Percentiles rank a stretch among this genome's conserved stretches.
Conservation (phyloP, 352 stramenopile species). For the Halophytophthora polymorphica region DNA sequence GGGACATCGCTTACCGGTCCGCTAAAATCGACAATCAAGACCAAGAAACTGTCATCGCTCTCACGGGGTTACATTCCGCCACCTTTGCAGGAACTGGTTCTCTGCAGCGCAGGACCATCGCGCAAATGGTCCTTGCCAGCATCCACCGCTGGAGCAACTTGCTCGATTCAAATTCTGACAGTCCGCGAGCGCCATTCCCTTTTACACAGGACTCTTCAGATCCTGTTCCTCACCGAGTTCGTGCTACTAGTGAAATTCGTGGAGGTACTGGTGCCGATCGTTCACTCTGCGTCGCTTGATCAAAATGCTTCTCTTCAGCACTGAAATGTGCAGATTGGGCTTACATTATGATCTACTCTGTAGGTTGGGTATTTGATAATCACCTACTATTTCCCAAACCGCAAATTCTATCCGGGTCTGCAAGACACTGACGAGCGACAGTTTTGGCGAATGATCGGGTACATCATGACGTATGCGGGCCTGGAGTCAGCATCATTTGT, state of each 20-base stretch:
- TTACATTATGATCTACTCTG: too few relatives aligned
- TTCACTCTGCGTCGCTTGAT: slow-evolving; percentile 29
- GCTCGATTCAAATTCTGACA: slow-evolving; percentile 1
- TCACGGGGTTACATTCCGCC: too few relatives aligned
- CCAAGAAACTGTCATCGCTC: too few relatives aligned
- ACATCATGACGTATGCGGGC: slow-evolving; percentile 14
- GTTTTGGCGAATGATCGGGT: slow-evolving; percentile 2
- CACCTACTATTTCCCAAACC: slow-evolving; percentile 18
- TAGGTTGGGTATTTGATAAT: slow-evolving; percentile 18
- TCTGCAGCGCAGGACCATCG: too few relatives aligned
- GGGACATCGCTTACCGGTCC: too few relatives aligned
- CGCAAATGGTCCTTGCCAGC: too few relatives aligned
- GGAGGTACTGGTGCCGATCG: slow-evolving; percentile 26
- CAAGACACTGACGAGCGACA: not conserved
- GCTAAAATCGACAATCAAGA: too few relatives aligned
- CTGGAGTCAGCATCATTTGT: slow-evolving; percentile 9
- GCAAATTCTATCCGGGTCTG: slow-evolving; percentile 13
- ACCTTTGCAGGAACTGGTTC: too few relatives aligned
- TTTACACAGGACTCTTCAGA: slow-evolving; percentile 16
- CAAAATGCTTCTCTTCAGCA: too few relatives aligned
- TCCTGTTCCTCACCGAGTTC: slow-evolving; percentile 33
- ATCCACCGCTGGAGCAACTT: too few relatives aligned
- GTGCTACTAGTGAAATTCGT: slow-evolving; percentile 27
- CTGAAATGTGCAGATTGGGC: too few relatives aligned
- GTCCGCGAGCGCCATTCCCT: slow-evolving; percentile 6